A percentile compares a stretch with the other conserved stretches of the same genome.
These are phyloP conservation scores for Trichoderma reesei DNA, from an alignment of 495 filamentous ascomycete genomes.

Conservation along the genomic window DNA sequence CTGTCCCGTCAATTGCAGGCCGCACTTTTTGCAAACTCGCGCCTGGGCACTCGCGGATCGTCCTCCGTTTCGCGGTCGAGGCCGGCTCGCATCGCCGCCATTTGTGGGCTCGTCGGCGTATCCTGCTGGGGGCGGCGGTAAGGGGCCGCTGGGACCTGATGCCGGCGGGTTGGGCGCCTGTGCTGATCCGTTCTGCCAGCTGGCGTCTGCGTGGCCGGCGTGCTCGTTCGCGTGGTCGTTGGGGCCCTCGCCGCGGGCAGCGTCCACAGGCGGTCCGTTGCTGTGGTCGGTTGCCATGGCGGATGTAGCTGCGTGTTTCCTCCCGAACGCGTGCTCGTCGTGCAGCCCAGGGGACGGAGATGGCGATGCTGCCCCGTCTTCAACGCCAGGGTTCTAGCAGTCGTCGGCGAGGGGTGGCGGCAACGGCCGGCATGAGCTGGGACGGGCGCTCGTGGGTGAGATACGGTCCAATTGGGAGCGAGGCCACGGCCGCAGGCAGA, in stretches of 20 bases:
- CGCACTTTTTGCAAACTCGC: conserved; percentile 81
- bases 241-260: background rate
- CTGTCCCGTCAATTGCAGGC: conserved; percentile 76
- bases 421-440: conserved; percentile 7
- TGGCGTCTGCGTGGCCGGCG: background rate
- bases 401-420: conserved; percentile 11
- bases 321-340: background rate
- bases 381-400: conserved; percentile 10
- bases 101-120: conserved; percentile 8
- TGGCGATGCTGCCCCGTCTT: background rate
- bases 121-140: conserved; percentile 1
- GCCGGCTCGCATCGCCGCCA: conserved; percentile 29
- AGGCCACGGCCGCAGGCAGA: background rate
- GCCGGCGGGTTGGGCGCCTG: background rate
- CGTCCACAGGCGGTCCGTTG: conserved; percentile 1
- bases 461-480: background rate
- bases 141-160: background rate
- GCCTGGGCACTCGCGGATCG: conserved; percentile 43
- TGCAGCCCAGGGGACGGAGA: background rate
- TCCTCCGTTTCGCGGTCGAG: conserved; percentile 34
- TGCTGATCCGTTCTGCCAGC: conserved; percentile 9
- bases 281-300: conserved; percentile 7
- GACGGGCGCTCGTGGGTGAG: background rate
- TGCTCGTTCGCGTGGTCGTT: conserved; percentile 1
- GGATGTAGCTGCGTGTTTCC: background rate